Evolutionary conservation across 345 rosid genomes (phyloP).

Genomic region (Rhodamnia rubescens): DNA sequence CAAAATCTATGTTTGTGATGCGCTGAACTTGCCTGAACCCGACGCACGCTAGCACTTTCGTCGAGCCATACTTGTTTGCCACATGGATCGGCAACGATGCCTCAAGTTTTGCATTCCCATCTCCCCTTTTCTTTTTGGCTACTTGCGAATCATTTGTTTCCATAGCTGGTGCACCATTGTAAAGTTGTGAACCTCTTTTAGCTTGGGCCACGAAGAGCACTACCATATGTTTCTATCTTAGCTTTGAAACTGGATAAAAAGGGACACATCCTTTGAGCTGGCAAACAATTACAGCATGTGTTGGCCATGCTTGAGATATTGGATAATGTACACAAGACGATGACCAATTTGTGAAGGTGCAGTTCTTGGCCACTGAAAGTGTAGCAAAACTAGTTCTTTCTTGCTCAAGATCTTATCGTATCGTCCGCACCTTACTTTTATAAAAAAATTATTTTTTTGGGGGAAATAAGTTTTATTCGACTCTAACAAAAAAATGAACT

Average conservation of each 20-base stretch:
- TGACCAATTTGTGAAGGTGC: neutral
- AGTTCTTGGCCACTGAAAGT: neutral
- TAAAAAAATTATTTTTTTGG: neutral
- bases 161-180: neutral
- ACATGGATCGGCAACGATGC: neutral
- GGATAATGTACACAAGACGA: neutral
- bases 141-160: neutral
- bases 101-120: neutral
- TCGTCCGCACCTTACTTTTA: neutral
- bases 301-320: neutral
- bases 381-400: neutral
- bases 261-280: neutral
- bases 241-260: neutral
- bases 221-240: neutral
- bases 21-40: accelerated
- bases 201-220: neutral
- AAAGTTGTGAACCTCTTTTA: neutral
- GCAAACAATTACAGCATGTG: neutral
- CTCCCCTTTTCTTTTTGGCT: neutral
- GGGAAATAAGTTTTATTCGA: neutral
- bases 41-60: neutral
- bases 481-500: neutral
- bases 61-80: neutral
- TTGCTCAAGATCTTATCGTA: neutral
- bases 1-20: neutral